phyloP scores from a whole-genome alignment of 2,329 filamentous ascomycete species.

The Penicillium occitanis region DNA sequence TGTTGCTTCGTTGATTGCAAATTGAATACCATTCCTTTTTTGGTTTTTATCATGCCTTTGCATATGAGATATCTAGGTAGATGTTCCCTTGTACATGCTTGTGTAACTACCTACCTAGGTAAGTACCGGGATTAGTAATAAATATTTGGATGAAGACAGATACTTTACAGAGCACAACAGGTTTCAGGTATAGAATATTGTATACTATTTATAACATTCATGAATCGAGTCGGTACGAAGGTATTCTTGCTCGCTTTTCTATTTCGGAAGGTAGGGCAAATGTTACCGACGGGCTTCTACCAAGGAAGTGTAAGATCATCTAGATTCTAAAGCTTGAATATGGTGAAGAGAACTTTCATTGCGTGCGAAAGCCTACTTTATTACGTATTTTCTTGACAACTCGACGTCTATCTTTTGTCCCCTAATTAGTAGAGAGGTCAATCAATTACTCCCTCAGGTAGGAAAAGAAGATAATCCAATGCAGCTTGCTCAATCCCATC shows the following conservation, averaged over 20 bases:
- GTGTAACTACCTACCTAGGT: background rate
- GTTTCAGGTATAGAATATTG: background rate
- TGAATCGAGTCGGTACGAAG: background rate
- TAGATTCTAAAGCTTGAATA: background rate
- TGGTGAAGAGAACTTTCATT: background rate
- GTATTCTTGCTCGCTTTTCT: background rate
- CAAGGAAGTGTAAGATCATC: background rate
- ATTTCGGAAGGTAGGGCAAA: background rate
- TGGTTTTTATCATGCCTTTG: background rate
- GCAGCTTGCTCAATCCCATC: conserved; percentile 64
- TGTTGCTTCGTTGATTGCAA: background rate
- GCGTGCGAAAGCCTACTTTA: background rate
- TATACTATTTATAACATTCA: background rate
- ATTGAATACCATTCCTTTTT: background rate
- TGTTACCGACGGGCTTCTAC: background rate
- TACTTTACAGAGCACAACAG: background rate
- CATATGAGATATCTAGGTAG: background rate
- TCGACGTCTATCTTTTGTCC: background rate
- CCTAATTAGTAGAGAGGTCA: conserved; percentile 29
- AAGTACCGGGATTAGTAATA: background rate
- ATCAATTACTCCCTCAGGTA: conserved; percentile 60
- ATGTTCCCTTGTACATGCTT: background rate
- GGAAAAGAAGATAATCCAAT: conserved; percentile 64
- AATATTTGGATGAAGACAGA: background rate
- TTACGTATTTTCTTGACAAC: background rate